Base-by-base conservation (phyloP, 169 alveolate species). In the Theileria orientalis region DNA sequence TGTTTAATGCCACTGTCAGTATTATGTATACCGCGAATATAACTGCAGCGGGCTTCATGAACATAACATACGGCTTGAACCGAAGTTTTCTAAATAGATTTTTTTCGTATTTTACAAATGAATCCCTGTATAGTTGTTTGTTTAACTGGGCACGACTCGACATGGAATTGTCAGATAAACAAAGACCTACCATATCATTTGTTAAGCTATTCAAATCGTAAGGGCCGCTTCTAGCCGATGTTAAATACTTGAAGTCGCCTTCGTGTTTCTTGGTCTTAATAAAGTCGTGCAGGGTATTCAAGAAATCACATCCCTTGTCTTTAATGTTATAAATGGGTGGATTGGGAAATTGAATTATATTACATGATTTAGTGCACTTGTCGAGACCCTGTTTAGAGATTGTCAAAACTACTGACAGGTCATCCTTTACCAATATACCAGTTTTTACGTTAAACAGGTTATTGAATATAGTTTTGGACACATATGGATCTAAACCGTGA, bases 361-460 rank as follows among this genome's bases (percentile, higher is more conserved):
- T n/a, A 21, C 23, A 0, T 51, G 51, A 19, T n/a, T n/a, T n/a
- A n/a, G n/a, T n/a, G n/a, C n/a, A n/a, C n/a, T n/a, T n/a, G n/a
- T n/a, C n/a, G n/a, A 76, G 21, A 30, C 37, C 25, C 35, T 30
- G 32, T 3, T 33, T 25, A 11, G 85, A 76, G 23, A 42, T 29
- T 21, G 85, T 37, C 49, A 76, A 32, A 0, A 68, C 62, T 5
- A 71, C 63, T 16, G 86, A 73, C 1, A 78, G 52, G 27, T 78
- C 86, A 19, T 70, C 86, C 46, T 74, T 35, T 0, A 70, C 71
- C 29, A 78, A 35, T 19, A 78, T 3, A 0, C 86, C 86, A 6
- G 56, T 33, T 9, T 35, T 57, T 41, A 25, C n/a, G n/a, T n/a
- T n/a, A n/a, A n/a, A n/a, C n/a, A n/a, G n/a, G n/a, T n/a, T n/a